Evolutionary conservation across 1,284 basidiomycete genomes (phyloP).

Genomic region (Cutaneotrichosporon curvatum): DNA sequence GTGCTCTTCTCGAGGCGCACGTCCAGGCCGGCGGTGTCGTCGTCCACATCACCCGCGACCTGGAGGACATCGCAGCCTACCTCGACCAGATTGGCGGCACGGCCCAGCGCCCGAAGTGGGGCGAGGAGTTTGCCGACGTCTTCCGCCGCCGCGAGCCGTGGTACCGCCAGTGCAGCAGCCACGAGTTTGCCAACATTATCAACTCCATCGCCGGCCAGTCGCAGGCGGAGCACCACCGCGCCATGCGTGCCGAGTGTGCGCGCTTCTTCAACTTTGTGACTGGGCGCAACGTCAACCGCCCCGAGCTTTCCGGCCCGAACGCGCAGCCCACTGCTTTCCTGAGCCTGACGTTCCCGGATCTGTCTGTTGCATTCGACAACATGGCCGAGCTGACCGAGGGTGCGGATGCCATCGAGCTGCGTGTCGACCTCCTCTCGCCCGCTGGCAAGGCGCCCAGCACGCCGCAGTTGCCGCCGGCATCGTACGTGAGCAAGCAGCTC

Average conservation of each 20-base stretch:
- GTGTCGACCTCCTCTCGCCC: conserved; percentile 78
- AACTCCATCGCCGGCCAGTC: conserved; percentile 32
- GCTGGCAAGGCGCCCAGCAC: conserved; percentile 42
- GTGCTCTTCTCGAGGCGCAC: conserved; percentile 65
- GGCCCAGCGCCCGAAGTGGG: conserved; percentile 72
- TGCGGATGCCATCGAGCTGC: conserved; percentile 84
- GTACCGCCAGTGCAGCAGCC: conserved; percentile 76
- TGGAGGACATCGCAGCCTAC: conserved; percentile 67
- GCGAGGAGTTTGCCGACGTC: conserved; percentile 71
- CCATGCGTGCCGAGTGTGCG: conserved; percentile 36
- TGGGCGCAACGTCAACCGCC: conserved; percentile 62
- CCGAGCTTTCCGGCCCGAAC: conserved; percentile 43
- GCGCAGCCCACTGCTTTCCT: conserved; percentile 75
- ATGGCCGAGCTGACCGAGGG: conserved; percentile 73
- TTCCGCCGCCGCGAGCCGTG: conserved; percentile 76
- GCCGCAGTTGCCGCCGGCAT: conserved; percentile 59
- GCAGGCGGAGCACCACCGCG: conserved; percentile 32
- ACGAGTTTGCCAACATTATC: conserved; percentile 71
- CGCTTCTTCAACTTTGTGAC: conserved; percentile 85
- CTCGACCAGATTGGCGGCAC: conserved; percentile 59
- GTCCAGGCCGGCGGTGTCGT: conserved; percentile 57
- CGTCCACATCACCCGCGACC: conserved; percentile 63
- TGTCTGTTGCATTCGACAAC: conserved; percentile 61
- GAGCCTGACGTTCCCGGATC: conserved; percentile 82
- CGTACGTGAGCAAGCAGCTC: conserved; percentile 77